Evolutionary conservation across 352 stramenopile species (phyloP).

Genomic region (Globisporangium perplexum): DNA sequence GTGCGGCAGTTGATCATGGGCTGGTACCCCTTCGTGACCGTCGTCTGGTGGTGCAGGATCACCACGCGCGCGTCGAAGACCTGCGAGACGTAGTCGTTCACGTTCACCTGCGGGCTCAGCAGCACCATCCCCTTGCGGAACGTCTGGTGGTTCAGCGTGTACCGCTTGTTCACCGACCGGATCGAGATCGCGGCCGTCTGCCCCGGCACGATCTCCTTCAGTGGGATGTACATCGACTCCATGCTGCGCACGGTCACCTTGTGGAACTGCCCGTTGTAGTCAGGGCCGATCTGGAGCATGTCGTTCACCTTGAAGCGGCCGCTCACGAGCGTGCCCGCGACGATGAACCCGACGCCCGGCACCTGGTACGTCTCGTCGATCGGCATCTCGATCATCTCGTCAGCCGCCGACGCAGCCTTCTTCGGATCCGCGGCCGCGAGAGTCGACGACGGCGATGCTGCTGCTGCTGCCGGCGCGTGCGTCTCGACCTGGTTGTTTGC

Average conservation of each 20-base stretch:
- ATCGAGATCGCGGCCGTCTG: constrained; percentile 85
- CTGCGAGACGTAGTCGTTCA: constrained; percentile 66
- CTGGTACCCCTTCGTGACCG: constrained; percentile 90
- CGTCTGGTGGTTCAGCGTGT: constrained; percentile 66
- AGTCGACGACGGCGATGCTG: constrained; percentile 1
- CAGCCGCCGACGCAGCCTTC: constrained; percentile 4
- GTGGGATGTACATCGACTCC: constrained; percentile 87
- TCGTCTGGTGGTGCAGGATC: constrained; percentile 95
- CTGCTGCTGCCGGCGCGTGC: neutral
- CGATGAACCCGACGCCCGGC: constrained; percentile 92
- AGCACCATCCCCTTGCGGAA: constrained; percentile 94
- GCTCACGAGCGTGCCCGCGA: constrained; percentile 92
- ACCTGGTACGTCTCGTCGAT: constrained; percentile 90
- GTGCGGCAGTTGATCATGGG: constrained; percentile 93
- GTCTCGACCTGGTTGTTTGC: constrained; percentile 44
- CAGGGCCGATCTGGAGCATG: constrained; percentile 84
- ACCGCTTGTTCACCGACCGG: constrained; percentile 87
- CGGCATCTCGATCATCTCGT: constrained; percentile 76
- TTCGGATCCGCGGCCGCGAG: neutral
- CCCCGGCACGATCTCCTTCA: constrained; percentile 83
- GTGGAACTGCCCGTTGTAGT: constrained; percentile 87
- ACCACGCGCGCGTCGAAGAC: constrained; percentile 92
- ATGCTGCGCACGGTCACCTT: constrained; percentile 84
- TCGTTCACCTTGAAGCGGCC: constrained; percentile 88
- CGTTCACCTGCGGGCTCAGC: constrained; percentile 74